Evolutionary conservation across 768 basidiomycete genomes (phyloP).

Genomic region (Mycena chlorophos): DNA sequence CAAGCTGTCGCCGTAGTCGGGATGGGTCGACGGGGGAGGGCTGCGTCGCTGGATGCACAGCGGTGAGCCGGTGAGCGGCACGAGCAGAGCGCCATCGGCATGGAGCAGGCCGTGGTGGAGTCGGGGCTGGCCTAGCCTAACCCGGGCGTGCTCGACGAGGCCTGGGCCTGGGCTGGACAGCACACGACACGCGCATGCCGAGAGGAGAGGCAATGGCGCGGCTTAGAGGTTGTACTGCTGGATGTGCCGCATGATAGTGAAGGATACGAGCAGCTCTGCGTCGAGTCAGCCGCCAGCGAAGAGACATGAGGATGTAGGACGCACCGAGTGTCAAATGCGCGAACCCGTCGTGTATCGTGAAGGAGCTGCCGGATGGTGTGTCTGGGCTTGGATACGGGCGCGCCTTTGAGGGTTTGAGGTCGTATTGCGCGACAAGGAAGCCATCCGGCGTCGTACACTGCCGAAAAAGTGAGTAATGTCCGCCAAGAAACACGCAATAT

Average conservation of each 20-base stretch:
- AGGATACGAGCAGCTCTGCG: slow-evolving; percentile 56
- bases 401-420: slow-evolving; percentile 55
- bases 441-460: slow-evolving; percentile 60
- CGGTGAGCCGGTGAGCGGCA: too few relatives aligned
- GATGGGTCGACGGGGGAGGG: too few relatives aligned
- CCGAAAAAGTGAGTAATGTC: not conserved
- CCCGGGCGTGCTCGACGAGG: too few relatives aligned
- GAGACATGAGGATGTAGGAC: slow-evolving; percentile 28
- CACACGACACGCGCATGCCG: too few relatives aligned
- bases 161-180: too few relatives aligned
- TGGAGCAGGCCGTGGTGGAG: too few relatives aligned
- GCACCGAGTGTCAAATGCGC: slow-evolving; percentile 54
- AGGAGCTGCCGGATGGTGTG: slow-evolving; percentile 60
- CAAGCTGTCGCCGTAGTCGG: too few relatives aligned
- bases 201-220: too few relatives aligned
- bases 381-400: too few relatives aligned
- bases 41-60: too few relatives aligned
- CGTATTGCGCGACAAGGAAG: slow-evolving; percentile 63
- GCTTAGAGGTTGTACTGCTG: slow-evolving; percentile 47
- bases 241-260: slow-evolving; percentile 67
- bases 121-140: too few relatives aligned
- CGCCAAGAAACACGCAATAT: slow-evolving; percentile 11
- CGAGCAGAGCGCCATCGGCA: too few relatives aligned
- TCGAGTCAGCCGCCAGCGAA: slow-evolving; percentile 33
- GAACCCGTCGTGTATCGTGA: slow-evolving; percentile 60